These are phyloP conservation scores for Aspergillus cristatus DNA, from an alignment of 495 filamentous ascomycete species.

Conservation along the genomic window DNA sequence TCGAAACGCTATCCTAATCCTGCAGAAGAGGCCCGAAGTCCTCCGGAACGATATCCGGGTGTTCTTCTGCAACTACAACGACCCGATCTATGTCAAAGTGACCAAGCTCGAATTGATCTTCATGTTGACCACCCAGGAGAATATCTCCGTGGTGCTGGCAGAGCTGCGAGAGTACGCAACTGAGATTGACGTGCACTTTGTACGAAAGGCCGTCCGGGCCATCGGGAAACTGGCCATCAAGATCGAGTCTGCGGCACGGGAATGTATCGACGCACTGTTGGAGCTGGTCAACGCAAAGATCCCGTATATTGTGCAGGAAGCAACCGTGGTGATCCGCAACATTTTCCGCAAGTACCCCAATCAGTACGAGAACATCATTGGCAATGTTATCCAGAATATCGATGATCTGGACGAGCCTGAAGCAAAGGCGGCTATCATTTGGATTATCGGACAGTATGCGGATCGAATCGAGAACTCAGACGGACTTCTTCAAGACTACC, in stretches of 20 bases:
- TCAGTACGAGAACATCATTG: slow-evolving; percentile 96
- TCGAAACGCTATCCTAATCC: slow-evolving; percentile 85
- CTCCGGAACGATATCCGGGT: slow-evolving; percentile 94
- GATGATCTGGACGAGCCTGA: slow-evolving; percentile 98
- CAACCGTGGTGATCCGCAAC: slow-evolving; percentile 98
- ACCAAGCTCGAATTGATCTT: slow-evolving; percentile 98
- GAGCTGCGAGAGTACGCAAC: slow-evolving; percentile 95
- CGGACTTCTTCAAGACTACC: slow-evolving; percentile 85
- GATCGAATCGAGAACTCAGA: slow-evolving; percentile 95
- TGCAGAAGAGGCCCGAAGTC: slow-evolving; percentile 90
- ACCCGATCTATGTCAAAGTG: slow-evolving; percentile 99
- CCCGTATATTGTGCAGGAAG: slow-evolving; percentile 98
- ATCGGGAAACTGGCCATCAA: slow-evolving; percentile 99
- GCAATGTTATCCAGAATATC: slow-evolving; percentile 87
- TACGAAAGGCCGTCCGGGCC: slow-evolving; percentile 92
- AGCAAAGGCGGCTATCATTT: slow-evolving; percentile 98
- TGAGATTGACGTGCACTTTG: slow-evolving; percentile 98
- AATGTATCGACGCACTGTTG: slow-evolving; percentile 86
- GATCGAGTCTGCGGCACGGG: slow-evolving; percentile 84
- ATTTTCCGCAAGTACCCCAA: slow-evolving; percentile 99
- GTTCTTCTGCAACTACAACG: slow-evolving; percentile 99
- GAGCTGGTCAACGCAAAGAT: slow-evolving; percentile 97
- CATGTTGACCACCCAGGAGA: slow-evolving; percentile 94
- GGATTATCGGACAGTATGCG: slow-evolving; percentile 98
- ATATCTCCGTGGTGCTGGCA: slow-evolving; percentile 91